These are phyloP conservation scores for Pleurotus salmoneostramineus DNA, from an alignment of 768 basidiomycete species.

Conservation along the genomic window DNA sequence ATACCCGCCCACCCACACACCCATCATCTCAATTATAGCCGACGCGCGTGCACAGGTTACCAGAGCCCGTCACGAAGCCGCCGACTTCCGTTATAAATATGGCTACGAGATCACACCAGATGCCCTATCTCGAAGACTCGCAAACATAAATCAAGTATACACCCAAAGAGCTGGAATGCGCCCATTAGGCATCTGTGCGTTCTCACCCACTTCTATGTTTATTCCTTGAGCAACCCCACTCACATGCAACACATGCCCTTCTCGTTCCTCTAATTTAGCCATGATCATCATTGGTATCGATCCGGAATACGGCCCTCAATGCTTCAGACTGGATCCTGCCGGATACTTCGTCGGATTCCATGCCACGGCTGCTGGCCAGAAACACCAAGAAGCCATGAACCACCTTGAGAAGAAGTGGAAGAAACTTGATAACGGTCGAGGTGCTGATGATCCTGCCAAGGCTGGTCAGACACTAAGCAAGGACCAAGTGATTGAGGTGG, in stretches of 20 bases:
- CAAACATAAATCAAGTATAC: slow-evolving; percentile 98
- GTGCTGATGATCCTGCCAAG: slow-evolving; percentile 73
- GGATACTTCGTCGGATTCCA: slow-evolving; percentile 99
- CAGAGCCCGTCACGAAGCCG: slow-evolving; percentile 86
- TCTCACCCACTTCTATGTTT: background rate
- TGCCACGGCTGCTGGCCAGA: slow-evolving; percentile 92
- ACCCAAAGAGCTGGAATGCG: slow-evolving; percentile 98
- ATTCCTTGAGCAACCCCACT: background rate
- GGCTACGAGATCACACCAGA: slow-evolving; percentile 99
- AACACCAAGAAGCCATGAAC: slow-evolving; percentile 99
- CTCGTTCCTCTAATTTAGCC: slow-evolving; percentile 41
- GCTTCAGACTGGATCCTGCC: slow-evolving; percentile 97
- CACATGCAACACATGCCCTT: background rate
- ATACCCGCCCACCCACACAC: background rate
- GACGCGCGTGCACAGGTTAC: slow-evolving; percentile 89
- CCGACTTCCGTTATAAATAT: slow-evolving; percentile 91
- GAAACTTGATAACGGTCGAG: slow-evolving; percentile 75
- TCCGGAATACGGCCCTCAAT: slow-evolving; percentile 88
- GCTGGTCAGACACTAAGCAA: slow-evolving; percentile 73
- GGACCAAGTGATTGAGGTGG: slow-evolving; percentile 86
- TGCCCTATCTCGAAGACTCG: slow-evolving; percentile 88
- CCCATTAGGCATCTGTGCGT: slow-evolving; percentile 89
- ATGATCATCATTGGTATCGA: slow-evolving; percentile 97
- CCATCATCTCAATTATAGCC: slow-evolving; percentile 42
- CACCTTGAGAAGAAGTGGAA: slow-evolving; percentile 99